Conservation (phyloP, 768 basidiomycete genomes). For the Termitomyces sp. region DNA sequence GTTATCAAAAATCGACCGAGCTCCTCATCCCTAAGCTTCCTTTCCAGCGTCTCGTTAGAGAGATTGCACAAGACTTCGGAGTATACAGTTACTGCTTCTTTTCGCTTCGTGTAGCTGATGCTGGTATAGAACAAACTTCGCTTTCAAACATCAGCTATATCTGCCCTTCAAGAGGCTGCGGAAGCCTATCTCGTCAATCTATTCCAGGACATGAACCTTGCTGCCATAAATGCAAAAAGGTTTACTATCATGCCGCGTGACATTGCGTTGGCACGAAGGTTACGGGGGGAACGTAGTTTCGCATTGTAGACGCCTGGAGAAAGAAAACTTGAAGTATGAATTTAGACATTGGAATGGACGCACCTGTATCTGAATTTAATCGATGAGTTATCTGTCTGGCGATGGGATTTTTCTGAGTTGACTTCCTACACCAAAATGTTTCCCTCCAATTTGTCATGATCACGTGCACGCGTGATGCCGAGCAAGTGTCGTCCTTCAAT, state of each 20-base stretch:
- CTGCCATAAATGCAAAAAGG: constrained; percentile 17
- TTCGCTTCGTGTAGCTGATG: neutral
- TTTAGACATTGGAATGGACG: neutral
- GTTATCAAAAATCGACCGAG: constrained; percentile 17
- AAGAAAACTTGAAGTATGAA: neutral
- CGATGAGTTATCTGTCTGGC: neutral
- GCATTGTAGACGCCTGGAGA: neutral
- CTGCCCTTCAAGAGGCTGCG: constrained; percentile 17
- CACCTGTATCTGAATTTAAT: neutral
- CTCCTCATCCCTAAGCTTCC: constrained; percentile 16
- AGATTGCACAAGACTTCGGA: constrained; percentile 16
- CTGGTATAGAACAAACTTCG: constrained; percentile 12
- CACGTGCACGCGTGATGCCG: no score
- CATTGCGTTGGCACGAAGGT: constrained; percentile 10
- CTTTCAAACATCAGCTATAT: constrained; percentile 14
- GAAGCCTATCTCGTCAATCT: constrained; percentile 17
- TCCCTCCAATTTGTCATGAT: no score
- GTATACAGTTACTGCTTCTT: neutral
- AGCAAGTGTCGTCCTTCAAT: no score
- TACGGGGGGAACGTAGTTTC: constrained; percentile 9
- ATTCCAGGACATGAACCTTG: constrained; percentile 16
- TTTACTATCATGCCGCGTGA: constrained; percentile 17
- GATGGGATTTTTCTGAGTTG: neutral
- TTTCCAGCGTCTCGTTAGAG: constrained; percentile 19
- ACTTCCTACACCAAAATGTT: no score